These are phyloP conservation scores for Peronosclerospora sorghi DNA, from an alignment of 352 stramenopile genomes.

Conservation along the genomic window DNA sequence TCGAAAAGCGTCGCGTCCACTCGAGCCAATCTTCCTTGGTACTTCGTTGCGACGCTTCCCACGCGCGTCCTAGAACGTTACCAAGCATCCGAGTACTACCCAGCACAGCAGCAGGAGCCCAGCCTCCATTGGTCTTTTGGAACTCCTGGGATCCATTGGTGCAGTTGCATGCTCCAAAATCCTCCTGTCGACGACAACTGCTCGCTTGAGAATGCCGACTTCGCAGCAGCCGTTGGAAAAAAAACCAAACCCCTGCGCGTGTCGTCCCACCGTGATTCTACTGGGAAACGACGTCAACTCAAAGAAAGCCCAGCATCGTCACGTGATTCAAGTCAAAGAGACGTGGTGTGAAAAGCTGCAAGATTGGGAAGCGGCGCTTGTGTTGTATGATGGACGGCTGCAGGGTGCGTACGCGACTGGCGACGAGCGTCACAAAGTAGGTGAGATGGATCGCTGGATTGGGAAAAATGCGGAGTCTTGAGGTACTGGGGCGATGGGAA, in stretches of 20 bases:
- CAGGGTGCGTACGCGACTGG: too few species aligned
- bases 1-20: constrained; percentile 94
- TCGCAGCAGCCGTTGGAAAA: too few species aligned
- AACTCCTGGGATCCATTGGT: too few species aligned
- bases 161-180: too few species aligned
- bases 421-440: constrained; percentile 10
- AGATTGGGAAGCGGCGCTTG: constrained; percentile 92
- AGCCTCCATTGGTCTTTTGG: too few species aligned
- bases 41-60: constrained; percentile 90
- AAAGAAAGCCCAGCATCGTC: constrained; percentile 66
- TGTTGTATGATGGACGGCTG: constrained; percentile 80
- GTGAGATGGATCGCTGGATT: constrained; percentile 90
- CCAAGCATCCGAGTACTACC: too few species aligned
- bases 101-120: too few species aligned
- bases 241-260: too few species aligned
- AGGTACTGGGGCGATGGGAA: constrained; percentile 93
- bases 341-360: constrained; percentile 97
- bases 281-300: too few species aligned
- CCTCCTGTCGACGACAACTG: too few species aligned
- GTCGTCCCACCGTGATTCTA: too few species aligned
- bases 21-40: constrained; percentile 93
- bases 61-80: constrained; percentile 86
- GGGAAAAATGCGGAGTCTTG: constrained; percentile 95
- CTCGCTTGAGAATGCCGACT: too few species aligned
- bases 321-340: constrained; percentile 87